A percentile compares a stretch with the other conserved stretches of the same genome.
Evolutionary conservation across 2,329 filamentous ascomycete species (phyloP).

Genomic region (Corinectria fuckeliana): DNA sequence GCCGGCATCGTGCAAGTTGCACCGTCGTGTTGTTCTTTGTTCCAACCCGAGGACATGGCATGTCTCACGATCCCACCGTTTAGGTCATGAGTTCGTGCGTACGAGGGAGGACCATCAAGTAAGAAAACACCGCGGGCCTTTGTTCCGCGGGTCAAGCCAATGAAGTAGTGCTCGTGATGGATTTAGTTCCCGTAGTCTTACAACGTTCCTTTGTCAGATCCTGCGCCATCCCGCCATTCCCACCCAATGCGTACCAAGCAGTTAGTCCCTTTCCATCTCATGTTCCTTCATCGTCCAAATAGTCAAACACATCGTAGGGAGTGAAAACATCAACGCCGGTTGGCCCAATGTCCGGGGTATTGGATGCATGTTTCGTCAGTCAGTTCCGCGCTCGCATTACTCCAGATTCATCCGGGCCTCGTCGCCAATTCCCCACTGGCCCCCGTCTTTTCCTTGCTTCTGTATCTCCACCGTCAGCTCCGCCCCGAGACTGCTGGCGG

Average conservation of each 20-base stretch:
- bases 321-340: slow-evolving; percentile 48
- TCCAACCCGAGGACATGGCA: background rate
- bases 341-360: slow-evolving; percentile 11
- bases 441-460: slow-evolving; percentile 60
- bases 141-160: background rate
- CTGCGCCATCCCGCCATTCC: background rate
- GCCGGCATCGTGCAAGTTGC: background rate
- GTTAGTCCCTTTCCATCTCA: background rate
- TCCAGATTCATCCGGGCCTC: slow-evolving; percentile 85
- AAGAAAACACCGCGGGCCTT: background rate
- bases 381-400: slow-evolving; percentile 19
- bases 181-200: slow-evolving; percentile 9
- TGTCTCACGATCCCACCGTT: background rate
- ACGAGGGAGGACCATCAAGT: background rate
- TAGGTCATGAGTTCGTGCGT: background rate
- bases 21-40: background rate
- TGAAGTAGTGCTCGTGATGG: background rate
- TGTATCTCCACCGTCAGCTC: slow-evolving; percentile 60
- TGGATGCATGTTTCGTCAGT: background rate
- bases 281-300: background rate
- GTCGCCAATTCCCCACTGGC: slow-evolving; percentile 80
- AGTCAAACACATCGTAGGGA: slow-evolving; percentile 7
- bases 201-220: background rate
- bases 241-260: background rate
- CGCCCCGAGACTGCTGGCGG: slow-evolving; percentile 49